A percentile compares a stretch with the other conserved stretches of the same genome.
Evolutionary conservation across 495 filamentous ascomycete species (phyloP).

Genomic region (Aspergillus ellipticus): DNA sequence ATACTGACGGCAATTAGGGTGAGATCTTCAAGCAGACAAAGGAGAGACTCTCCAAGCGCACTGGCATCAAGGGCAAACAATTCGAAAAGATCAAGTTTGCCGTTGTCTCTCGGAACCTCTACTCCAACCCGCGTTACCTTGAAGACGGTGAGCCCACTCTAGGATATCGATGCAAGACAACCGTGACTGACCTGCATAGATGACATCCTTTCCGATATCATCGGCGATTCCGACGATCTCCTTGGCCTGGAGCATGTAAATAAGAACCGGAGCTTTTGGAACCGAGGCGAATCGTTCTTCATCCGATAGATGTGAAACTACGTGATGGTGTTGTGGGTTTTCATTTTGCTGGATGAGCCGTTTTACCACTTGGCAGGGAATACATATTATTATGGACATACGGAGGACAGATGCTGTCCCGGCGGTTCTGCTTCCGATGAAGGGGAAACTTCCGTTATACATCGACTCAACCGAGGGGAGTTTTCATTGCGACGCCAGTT

Average conservation of each 20-base stretch:
- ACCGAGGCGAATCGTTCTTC: constrained; percentile 60
- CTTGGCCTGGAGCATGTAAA: constrained; percentile 91
- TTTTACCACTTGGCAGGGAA: neutral
- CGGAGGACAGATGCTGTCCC: neutral
- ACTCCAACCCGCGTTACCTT: constrained; percentile 75
- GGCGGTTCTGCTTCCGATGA: neutral
- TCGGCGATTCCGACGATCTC: constrained; percentile 64
- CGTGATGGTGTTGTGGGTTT: neutral
- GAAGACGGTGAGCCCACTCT: constrained; percentile 67
- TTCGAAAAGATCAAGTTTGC: constrained; percentile 99
- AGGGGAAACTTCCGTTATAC: neutral
- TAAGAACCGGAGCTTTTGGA: constrained; percentile 58
- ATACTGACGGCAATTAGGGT: constrained; percentile 49
- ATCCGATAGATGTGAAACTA: constrained; percentile 50
- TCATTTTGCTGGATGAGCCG: neutral
- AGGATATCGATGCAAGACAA: neutral
- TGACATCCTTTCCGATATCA: constrained; percentile 74
- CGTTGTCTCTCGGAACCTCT: constrained; percentile 64
- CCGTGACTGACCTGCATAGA: constrained; percentile 47
- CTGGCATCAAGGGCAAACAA: constrained; percentile 92
- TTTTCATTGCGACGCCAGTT: neutral
- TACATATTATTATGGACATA: neutral
- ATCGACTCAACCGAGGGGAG: neutral
- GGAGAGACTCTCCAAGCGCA: constrained; percentile 81
- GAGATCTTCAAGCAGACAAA: constrained; percentile 90